Percentiles rank a stretch among this genome's conserved stretches.
phyloP scores from a whole-genome alignment of 225 moss, liverwort and hornwort species.

The Rhytidiadelphus loreus region DNA sequence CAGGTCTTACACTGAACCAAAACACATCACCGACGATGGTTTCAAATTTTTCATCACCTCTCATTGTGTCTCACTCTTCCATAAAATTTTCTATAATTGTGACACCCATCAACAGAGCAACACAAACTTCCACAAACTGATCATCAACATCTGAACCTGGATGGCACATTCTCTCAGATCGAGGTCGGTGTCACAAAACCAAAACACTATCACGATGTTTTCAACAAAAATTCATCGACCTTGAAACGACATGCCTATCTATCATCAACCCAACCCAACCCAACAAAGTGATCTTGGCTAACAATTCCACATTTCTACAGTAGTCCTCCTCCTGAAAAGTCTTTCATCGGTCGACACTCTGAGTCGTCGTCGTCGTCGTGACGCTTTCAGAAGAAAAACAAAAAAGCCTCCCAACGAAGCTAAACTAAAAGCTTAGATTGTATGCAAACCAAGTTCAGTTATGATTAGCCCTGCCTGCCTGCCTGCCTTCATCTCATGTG shows the following conservation, averaged over 20 bases:
- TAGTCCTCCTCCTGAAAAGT: neutral
- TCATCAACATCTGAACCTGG: neutral
- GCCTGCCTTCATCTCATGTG: neutral
- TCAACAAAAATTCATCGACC: neutral
- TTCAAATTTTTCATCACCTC: neutral
- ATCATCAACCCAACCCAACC: neutral
- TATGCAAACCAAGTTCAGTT: neutral
- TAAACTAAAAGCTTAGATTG: neutral
- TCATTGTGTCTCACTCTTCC: neutral
- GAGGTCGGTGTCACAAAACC: too few relatives aligned
- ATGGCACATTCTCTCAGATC: neutral
- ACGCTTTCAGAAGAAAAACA: neutral
- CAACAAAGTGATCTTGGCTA: neutral
- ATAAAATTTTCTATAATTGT: neutral
- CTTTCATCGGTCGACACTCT: neutral
- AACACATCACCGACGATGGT: neutral
- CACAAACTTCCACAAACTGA: neutral
- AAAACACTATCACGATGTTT: neutral
- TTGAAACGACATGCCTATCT: neutral
- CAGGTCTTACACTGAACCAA: neutral
- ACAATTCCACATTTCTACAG: neutral
- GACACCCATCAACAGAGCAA: neutral
- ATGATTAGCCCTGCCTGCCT: neutral
- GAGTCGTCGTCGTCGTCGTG: neutral
- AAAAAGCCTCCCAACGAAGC: neutral